A percentile compares a stretch with the other conserved stretches of the same genome.
Evolutionary conservation across 768 basidiomycete species (phyloP).

Genomic region (Cystofilobasidium capitatum): DNA sequence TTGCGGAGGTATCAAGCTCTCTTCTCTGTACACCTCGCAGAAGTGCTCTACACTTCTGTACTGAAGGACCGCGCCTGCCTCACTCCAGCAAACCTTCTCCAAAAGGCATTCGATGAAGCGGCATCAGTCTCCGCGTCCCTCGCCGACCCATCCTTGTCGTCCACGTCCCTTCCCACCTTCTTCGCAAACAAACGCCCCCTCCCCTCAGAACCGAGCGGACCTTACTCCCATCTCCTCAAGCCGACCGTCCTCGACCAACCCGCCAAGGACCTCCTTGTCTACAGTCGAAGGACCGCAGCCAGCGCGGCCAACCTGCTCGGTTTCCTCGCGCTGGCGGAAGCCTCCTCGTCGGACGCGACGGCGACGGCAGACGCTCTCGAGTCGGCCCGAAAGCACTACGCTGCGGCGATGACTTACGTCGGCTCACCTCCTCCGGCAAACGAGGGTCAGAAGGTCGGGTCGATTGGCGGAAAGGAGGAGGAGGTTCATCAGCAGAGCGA

Average conservation of each 20-base stretch:
- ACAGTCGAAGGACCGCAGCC: not conserved
- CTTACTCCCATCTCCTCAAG: not conserved
- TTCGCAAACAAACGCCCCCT: not conserved
- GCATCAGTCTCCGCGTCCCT: not conserved
- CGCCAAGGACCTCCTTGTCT: not conserved
- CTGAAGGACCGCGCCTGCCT: not conserved
- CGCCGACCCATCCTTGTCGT: not conserved
- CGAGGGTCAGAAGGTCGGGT: not conserved
- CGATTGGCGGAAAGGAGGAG: conserved; percentile 1
- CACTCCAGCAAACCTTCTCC: not conserved
- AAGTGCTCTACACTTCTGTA: conserved; percentile 1
- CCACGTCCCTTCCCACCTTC: not conserved
- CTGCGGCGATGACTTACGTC: not conserved
- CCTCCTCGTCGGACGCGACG: too few species aligned
- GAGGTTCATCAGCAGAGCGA: not conserved
- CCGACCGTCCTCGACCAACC: conserved; percentile 1
- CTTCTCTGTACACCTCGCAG: conserved; percentile 2
- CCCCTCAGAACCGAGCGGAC: not conserved
- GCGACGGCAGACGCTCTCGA: not conserved
- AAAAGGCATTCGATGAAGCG: not conserved
- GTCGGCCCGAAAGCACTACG: not conserved
- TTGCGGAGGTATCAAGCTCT: not conserved
- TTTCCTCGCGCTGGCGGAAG: not conserved
- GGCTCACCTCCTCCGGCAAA: not conserved
- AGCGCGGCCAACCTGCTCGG: conserved; percentile 15